phyloP scores from a whole-genome alignment of 2,329 filamentous ascomycete genomes.

The Penicillium digitatum region DNA sequence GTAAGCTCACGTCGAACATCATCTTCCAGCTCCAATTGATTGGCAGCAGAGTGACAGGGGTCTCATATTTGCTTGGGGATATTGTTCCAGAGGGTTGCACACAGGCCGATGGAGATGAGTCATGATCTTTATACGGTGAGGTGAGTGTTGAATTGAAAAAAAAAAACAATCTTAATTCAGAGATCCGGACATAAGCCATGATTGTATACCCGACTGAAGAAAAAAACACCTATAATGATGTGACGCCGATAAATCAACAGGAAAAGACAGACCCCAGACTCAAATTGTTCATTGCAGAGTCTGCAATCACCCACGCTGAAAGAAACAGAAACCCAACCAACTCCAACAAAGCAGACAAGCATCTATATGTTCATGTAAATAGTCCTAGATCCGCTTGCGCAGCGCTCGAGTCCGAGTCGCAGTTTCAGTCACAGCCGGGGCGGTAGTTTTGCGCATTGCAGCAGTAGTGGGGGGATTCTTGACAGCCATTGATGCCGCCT shows the following conservation, averaged over 20 bases:
- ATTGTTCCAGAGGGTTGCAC: background rate
- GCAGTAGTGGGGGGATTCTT: slow-evolving; percentile 35
- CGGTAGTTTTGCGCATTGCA: slow-evolving; percentile 33
- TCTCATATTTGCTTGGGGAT: background rate
- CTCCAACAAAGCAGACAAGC: background rate
- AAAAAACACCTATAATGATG: slow-evolving; percentile 1
- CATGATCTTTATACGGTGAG: background rate
- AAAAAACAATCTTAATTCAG: background rate
- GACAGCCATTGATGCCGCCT: slow-evolving; percentile 33
- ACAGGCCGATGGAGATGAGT: background rate
- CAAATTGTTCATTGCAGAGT: slow-evolving; percentile 3
- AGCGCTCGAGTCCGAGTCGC: slow-evolving; percentile 37
- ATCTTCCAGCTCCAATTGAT: background rate
- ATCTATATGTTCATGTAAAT: background rate
- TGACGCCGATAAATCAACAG: background rate
- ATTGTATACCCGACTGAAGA: background rate
- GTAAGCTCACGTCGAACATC: background rate
- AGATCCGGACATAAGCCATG: background rate
- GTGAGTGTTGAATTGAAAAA: background rate
- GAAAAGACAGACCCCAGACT: background rate
- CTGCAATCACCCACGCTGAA: slow-evolving; percentile 9
- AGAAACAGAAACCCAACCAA: background rate
- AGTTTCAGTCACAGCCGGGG: slow-evolving; percentile 28
- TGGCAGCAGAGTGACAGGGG: background rate
- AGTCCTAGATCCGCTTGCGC: slow-evolving; percentile 38